These are phyloP conservation scores for Cercospora zeae-maydis DNA, from an alignment of 2,329 filamentous ascomycete genomes.

Conservation along the genomic window DNA sequence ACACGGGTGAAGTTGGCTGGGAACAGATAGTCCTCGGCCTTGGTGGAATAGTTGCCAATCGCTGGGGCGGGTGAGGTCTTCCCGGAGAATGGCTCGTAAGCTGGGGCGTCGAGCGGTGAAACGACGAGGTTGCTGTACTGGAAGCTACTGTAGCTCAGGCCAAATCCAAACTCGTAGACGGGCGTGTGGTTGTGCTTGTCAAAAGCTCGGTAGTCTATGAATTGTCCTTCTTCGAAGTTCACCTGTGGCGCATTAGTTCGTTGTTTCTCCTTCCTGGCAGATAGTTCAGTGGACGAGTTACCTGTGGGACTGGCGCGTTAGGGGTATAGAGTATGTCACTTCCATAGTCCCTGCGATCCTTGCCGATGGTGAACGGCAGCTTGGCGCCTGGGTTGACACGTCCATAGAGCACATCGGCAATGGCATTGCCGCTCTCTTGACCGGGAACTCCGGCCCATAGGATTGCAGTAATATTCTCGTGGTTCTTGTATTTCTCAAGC, in stretches of 20 bases:
- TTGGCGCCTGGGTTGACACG: constrained; percentile 30
- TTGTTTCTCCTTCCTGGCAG: too few relatives aligned
- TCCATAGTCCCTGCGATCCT: constrained; percentile 32
- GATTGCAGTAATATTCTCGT: constrained; percentile 35
- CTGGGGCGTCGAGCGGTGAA: constrained; percentile 37
- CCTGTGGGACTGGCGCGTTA: constrained; percentile 31
- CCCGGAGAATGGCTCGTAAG: constrained; percentile 59
- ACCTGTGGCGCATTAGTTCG: too few relatives aligned
- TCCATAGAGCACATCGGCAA: constrained; percentile 34
- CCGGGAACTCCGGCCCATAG: constrained; percentile 34
- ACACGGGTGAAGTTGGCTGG: constrained; percentile 55
- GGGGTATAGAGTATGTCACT: constrained; percentile 40
- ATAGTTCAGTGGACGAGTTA: too few relatives aligned
- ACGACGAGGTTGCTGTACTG: constrained; percentile 60
- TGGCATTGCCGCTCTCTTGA: constrained; percentile 31
- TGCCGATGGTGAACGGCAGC: constrained; percentile 34
- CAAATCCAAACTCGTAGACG: constrained; percentile 47
- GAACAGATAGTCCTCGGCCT: constrained; percentile 54
- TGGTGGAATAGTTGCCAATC: constrained; percentile 60
- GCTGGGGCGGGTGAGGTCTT: constrained; percentile 59
- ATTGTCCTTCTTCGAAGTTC: constrained; percentile 55
- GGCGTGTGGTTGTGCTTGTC: constrained; percentile 41
- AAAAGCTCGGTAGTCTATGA: constrained; percentile 70
- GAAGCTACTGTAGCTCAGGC: constrained; percentile 74
- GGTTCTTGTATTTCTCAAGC: constrained; percentile 32